Percentiles rank a stretch among this genome's conserved stretches.
Evolutionary conservation across 1,139 yeast species (phyloP).

Genomic region (Suhomyces choctaworum): DNA sequence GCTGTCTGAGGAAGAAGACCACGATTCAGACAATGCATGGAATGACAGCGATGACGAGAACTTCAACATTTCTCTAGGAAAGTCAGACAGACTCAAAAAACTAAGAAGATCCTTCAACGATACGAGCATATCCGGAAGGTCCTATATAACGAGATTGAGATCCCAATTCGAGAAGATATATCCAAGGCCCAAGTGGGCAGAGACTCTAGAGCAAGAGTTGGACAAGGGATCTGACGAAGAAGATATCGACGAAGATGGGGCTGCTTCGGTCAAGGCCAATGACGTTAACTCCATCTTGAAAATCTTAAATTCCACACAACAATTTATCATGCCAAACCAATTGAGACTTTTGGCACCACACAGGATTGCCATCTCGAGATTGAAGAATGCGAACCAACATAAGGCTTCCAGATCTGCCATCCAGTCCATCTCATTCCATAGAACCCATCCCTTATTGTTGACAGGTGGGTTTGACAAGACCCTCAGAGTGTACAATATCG

Average conservation of each 20-base stretch:
- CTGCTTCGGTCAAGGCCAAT: conserved; percentile 35
- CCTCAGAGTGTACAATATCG: conserved; percentile 81
- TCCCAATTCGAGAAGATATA: conserved; percentile 84
- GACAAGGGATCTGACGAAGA: conserved; percentile 27
- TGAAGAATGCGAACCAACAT: conserved; percentile 81
- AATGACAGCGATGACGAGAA: conserved; percentile 88
- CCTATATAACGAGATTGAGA: conserved; percentile 72
- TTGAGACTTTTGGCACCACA: conserved; percentile 68
- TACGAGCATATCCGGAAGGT: conserved; percentile 57
- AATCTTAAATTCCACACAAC: conserved; percentile 58
- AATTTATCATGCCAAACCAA: conserved; percentile 52
- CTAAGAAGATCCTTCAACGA: conserved; percentile 68
- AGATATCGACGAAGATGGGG: conserved; percentile 34
- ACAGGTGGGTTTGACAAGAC: conserved; percentile 95
- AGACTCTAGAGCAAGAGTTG: conserved; percentile 31
- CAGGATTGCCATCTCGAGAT: conserved; percentile 69
- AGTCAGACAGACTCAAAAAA: conserved; percentile 66
- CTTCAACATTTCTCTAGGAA: conserved; percentile 57
- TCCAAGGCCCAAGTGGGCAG: conserved; percentile 88
- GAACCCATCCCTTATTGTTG: conserved; percentile 75
- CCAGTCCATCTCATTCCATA: conserved; percentile 83
- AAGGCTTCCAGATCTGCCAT: conserved; percentile 74
- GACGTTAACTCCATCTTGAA: conserved; percentile 59
- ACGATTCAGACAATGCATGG: conserved; percentile 64
- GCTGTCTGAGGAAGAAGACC: conserved; percentile 41